These are phyloP conservation scores for Rhizophora apiculata DNA, from an alignment of 345 rosid species.

Conservation along the genomic window DNA sequence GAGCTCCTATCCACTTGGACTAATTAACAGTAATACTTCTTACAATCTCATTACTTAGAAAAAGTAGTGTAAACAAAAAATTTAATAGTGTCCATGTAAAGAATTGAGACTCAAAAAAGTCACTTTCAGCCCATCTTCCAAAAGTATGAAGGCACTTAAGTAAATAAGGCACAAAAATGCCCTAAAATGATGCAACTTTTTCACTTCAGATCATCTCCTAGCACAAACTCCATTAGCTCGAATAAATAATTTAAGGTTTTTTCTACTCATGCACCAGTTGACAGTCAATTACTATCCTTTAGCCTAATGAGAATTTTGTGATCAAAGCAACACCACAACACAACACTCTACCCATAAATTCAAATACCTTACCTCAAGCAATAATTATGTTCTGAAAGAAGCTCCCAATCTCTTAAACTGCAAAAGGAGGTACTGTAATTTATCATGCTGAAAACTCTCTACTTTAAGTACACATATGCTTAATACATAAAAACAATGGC, in stretches of 20 bases:
- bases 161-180: neutral
- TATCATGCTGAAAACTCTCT: neutral
- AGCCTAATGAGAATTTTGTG: no score
- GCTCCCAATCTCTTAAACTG: constrained; percentile 87
- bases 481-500: constrained; percentile 4
- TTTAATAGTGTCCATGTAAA: neutral
- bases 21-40: neutral
- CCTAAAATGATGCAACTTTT: no score
- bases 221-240: neutral
- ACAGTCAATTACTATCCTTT: no score
- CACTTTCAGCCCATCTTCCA: neutral
- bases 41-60: neutral
- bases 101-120: neutral
- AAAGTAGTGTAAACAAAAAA: neutral
- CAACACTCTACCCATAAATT: neutral
- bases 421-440: constrained; percentile 3
- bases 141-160: neutral
- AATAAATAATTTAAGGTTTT: neutral
- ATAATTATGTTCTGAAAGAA: constrained; percentile 74
- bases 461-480: neutral
- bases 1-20: no score
- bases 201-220: neutral
- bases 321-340: neutral
- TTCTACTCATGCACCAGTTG: neutral
- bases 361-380: constrained; percentile 56